phyloP scores from a whole-genome alignment of 2,329 filamentous ascomycete species.

The Lasiodiplodia theobromae region DNA sequence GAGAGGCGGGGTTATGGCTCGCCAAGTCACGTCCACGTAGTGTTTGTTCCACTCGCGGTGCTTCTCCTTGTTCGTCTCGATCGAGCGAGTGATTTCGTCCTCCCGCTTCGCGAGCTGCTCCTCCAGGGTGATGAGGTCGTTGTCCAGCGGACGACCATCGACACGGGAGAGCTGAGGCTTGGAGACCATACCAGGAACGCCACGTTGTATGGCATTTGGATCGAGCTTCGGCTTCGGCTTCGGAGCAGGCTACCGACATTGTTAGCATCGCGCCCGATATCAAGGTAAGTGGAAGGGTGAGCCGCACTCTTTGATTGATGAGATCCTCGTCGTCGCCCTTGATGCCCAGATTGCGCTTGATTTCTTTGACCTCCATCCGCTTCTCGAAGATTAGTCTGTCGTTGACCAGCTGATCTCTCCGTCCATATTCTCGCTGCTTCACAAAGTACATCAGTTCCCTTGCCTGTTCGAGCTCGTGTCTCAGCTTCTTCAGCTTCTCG shows the following conservation, averaged over 20 bases:
- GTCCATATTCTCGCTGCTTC: slow-evolving; percentile 78
- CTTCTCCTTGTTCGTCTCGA: slow-evolving; percentile 85
- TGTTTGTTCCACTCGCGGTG: slow-evolving; percentile 92
- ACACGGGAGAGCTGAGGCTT: slow-evolving; percentile 60
- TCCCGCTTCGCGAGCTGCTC: slow-evolving; percentile 83
- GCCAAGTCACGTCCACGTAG: slow-evolving; percentile 85
- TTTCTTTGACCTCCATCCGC: slow-evolving; percentile 80
- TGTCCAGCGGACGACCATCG: slow-evolving; percentile 73
- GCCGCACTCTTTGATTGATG: slow-evolving; percentile 86
- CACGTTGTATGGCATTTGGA: slow-evolving; percentile 67
- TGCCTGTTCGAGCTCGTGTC: slow-evolving; percentile 88
- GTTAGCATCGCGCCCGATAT: slow-evolving; percentile 33
- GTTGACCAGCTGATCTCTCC: slow-evolving; percentile 76
- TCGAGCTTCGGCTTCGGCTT: slow-evolving; percentile 65
- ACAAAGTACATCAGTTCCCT: slow-evolving; percentile 80
- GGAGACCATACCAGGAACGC: slow-evolving; percentile 64
- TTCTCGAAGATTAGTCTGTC: slow-evolving; percentile 85
- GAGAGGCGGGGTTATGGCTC: slow-evolving; percentile 80
- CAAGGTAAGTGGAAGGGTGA: slow-evolving; percentile 13
- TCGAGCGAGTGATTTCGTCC: slow-evolving; percentile 79
- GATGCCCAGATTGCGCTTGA: slow-evolving; percentile 87
- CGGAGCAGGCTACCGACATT: slow-evolving; percentile 41
- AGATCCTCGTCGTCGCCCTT: slow-evolving; percentile 90
- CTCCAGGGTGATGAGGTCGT: slow-evolving; percentile 78
- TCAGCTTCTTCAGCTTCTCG: slow-evolving; percentile 91